Conservation (phyloP, 2,329 filamentous ascomycete species). For the Rutstroemia sp. region DNA sequence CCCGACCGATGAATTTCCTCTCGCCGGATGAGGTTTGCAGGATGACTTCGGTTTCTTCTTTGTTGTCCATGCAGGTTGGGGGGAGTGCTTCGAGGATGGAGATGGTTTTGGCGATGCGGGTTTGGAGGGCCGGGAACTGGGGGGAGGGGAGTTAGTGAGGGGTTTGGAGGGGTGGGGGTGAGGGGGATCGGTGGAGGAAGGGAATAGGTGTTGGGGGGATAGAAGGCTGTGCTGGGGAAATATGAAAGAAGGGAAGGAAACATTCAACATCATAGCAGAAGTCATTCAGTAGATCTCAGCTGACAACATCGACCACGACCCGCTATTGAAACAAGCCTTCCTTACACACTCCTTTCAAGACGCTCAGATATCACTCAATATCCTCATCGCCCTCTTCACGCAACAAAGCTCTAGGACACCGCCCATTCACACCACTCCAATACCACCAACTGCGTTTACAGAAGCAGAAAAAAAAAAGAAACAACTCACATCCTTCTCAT, state of each 20-base stretch:
- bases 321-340: no score
- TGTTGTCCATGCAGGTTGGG: constrained; percentile 35
- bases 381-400: not conserved
- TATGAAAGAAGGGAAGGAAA: not conserved
- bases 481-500: constrained; percentile 5
- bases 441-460: not conserved
- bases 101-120: constrained; percentile 40
- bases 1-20: constrained; percentile 34
- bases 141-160: constrained; percentile 14
- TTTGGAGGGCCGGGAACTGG: constrained; percentile 42
- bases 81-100: constrained; percentile 38
- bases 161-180: not conserved
- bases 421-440: constrained; percentile 10
- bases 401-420: constrained; percentile 22
- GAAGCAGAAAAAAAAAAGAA: not conserved
- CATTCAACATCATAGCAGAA: not conserved
- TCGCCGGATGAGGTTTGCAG: constrained; percentile 30
- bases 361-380: no score
- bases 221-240: no score
- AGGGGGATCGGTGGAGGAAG: not conserved
- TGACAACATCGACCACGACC: no score
- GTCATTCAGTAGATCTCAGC: no score
- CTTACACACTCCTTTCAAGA: no score
- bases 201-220: not conserved
- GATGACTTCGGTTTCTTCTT: constrained; percentile 34